A percentile compares a stretch with the other conserved stretches of the same genome.
Evolutionary conservation across 257 asterid species (phyloP).

Genomic region (Orobanche coerulescens): DNA sequence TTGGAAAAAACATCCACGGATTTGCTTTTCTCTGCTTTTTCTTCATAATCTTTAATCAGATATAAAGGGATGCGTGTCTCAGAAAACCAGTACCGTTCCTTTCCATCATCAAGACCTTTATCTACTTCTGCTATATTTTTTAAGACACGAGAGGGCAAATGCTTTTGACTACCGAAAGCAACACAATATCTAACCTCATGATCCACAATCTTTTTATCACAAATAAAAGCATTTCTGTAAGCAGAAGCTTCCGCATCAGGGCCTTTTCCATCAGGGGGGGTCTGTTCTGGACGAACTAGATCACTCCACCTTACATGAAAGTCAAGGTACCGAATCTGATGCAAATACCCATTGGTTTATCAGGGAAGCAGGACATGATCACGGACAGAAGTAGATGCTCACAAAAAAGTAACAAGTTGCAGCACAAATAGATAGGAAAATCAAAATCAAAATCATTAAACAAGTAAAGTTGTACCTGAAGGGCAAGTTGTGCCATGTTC

Average conservation of each 20-base stretch:
- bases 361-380: no score
- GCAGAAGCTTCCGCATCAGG: conserved; percentile 66
- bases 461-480: conserved; percentile 47
- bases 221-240: conserved; percentile 65
- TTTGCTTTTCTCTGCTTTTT: conserved; percentile 33
- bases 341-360: conserved; percentile 20
- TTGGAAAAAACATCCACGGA: conserved; percentile 33
- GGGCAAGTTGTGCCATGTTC: conserved; percentile 67
- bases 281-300: conserved; percentile 62
- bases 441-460: conserved; percentile 13
- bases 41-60: conserved; percentile 69
- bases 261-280: conserved; percentile 52
- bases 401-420: no score
- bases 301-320: conserved; percentile 71
- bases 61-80: conserved; percentile 65
- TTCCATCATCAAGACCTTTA: conserved; percentile 41
- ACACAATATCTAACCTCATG: conserved; percentile 53
- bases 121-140: conserved; percentile 53
- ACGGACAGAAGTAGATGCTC: no score
- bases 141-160: conserved; percentile 77
- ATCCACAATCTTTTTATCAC: conserved; percentile 45
- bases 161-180: conserved; percentile 69
- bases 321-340: conserved; percentile 75
- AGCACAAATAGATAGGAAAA: no score
- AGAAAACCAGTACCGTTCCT: conserved; percentile 71